Evolutionary conservation across 345 rosid genomes (phyloP).

Genomic region (Boechera divaricarpa): DNA sequence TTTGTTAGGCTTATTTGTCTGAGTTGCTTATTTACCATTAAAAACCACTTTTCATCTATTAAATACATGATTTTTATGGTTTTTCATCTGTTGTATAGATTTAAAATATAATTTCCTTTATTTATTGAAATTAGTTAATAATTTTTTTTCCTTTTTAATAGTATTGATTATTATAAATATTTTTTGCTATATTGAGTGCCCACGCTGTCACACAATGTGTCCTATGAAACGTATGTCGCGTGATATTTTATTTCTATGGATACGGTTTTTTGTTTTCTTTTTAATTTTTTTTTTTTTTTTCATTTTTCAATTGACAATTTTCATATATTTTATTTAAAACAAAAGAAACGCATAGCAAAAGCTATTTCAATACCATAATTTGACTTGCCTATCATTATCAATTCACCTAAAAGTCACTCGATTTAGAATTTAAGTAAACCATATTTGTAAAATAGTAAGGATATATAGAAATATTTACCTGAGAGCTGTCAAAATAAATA

Average conservation of each 20-base stretch:
- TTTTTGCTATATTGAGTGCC: background rate
- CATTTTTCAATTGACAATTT: background rate
- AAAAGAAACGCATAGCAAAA: background rate
- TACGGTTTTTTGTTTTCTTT: background rate
- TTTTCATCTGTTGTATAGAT: background rate
- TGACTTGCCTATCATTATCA: background rate
- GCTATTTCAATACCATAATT: background rate
- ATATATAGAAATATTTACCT: background rate
- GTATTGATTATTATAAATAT: background rate
- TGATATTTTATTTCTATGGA: constrained; percentile 3
- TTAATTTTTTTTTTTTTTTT: no score
- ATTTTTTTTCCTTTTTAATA: background rate
- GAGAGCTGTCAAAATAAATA: no score
- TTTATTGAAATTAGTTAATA: no score
- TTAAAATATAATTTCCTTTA: no score
- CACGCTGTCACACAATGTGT: background rate
- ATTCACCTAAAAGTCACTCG: background rate
- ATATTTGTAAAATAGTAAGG: background rate
- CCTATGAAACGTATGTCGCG: background rate
- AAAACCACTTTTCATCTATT: background rate
- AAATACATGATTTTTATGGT: background rate
- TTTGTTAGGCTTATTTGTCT: background rate
- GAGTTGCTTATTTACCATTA: background rate
- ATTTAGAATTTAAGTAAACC: background rate
- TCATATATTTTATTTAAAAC: background rate